phyloP scores from a whole-genome alignment of 106 monocot species.

The Acorus calamus region DNA sequence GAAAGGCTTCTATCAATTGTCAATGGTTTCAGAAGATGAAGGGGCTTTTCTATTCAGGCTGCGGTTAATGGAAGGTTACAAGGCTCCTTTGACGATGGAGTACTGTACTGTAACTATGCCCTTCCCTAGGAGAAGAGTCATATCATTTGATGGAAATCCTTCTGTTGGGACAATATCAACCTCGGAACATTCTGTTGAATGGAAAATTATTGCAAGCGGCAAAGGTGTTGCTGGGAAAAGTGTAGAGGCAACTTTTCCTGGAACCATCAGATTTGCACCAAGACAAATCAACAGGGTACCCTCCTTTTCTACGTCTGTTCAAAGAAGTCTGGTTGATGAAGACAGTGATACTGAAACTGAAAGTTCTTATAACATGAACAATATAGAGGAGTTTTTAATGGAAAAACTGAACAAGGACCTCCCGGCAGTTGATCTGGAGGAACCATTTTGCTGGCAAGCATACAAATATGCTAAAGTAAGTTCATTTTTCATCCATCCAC shows the following conservation, averaged over 20 bases:
- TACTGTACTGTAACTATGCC: slow-evolving; percentile 83
- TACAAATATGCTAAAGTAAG: slow-evolving; percentile 92
- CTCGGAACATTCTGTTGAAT: slow-evolving; percentile 77
- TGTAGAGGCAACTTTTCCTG: slow-evolving; percentile 87
- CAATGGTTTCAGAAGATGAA: slow-evolving; percentile 95
- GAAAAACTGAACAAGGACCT: slow-evolving; percentile 82
- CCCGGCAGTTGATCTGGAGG: slow-evolving; percentile 66
- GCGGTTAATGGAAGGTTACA: slow-evolving; percentile 90
- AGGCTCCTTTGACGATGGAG: slow-evolving; percentile 72
- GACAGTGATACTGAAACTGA: slow-evolving; percentile 75
- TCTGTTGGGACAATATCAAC: slow-evolving; percentile 73
- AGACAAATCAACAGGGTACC: slow-evolving; percentile 21
- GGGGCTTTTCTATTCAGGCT: slow-evolving; percentile 93
- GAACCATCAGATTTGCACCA: slow-evolving; percentile 73
- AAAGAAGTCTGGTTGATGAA: slow-evolving; percentile 36
- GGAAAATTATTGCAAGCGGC: slow-evolving; percentile 81
- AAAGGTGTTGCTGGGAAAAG: slow-evolving; percentile 73
- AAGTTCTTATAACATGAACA: slow-evolving; percentile 34
- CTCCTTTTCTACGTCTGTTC: slow-evolving; percentile 25
- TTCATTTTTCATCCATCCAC: background rate
- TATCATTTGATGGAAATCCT: slow-evolving; percentile 84
- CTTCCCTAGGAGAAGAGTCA: slow-evolving; percentile 65
- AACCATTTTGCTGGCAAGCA: slow-evolving; percentile 96
- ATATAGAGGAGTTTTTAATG: slow-evolving; percentile 65
- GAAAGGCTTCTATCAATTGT: slow-evolving; percentile 96